A percentile compares a stretch with the other conserved stretches of the same genome.
These are phyloP conservation scores for Dothidotthia symphoricarpi DNA, from an alignment of 2,329 filamentous ascomycete species.

Conservation along the genomic window DNA sequence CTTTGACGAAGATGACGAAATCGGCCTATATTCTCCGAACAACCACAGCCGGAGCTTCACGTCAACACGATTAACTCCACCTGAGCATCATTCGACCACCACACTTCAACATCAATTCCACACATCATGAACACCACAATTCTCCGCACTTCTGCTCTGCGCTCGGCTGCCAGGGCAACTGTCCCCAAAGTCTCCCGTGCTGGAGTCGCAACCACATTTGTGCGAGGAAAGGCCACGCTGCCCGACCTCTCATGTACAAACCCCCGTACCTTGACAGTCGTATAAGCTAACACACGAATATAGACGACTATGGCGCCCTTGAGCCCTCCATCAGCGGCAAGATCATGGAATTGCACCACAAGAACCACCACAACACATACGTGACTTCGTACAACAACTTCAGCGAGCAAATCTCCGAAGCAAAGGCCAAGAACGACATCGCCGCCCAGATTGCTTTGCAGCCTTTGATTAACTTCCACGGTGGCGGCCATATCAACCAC, in stretches of 20 bases:
- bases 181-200: constrained; percentile 62
- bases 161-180: constrained; percentile 68
- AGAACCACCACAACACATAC: constrained; percentile 92
- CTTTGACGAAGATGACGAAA: constrained; percentile 30
- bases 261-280: not conserved
- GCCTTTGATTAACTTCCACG: constrained; percentile 65
- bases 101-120: constrained; percentile 20
- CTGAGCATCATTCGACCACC: constrained; percentile 22
- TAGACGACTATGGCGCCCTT: constrained; percentile 95
- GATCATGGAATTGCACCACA: constrained; percentile 96
- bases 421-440: constrained; percentile 55
- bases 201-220: constrained; percentile 70
- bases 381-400: constrained; percentile 85
- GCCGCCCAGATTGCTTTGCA: constrained; percentile 55
- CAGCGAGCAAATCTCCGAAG: constrained; percentile 66
- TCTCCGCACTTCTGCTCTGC: constrained; percentile 67
- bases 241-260: constrained; percentile 76
- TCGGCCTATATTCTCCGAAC: constrained; percentile 13
- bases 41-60: constrained; percentile 12
- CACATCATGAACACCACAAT: constrained; percentile 71
- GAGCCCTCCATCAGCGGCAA: constrained; percentile 80
- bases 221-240: constrained; percentile 85
- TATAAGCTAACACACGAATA: constrained; percentile 3
- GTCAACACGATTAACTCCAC: constrained; percentile 2
- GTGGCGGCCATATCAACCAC: constrained; percentile 67